Evolutionary conservation across 108 stramenopile species (phyloP).

Genomic region (Thalassiosira profunda): DNA sequence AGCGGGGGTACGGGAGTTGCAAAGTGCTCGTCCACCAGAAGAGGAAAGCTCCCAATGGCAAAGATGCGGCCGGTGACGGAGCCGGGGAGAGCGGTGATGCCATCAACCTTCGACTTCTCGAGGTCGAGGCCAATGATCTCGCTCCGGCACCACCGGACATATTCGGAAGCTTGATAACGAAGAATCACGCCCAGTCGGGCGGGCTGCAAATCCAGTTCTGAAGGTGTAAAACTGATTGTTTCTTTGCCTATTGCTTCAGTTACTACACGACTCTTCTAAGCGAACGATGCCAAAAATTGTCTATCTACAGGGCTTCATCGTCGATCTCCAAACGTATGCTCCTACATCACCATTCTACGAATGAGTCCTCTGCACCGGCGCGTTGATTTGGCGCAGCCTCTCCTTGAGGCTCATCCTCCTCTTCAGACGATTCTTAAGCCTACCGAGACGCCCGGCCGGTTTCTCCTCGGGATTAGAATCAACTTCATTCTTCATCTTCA

Average conservation of each 20-base stretch:
- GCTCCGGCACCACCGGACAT: conserved; percentile 50
- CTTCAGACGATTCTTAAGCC: not conserved
- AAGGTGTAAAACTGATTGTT: not conserved
- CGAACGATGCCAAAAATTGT: no score
- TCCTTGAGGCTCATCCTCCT: not conserved
- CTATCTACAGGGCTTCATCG: no score
- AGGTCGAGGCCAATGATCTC: conserved; percentile 16
- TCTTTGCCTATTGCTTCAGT: not conserved
- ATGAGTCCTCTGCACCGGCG: no score
- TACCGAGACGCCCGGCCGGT: not conserved
- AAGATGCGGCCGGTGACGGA: conserved; percentile 13
- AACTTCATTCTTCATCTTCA: not conserved
- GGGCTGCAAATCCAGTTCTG: conserved; percentile 33
- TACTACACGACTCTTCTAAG: not conserved
- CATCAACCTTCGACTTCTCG: not conserved
- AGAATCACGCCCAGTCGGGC: conserved; percentile 14
- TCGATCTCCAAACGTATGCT: no score
- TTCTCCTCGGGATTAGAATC: not conserved
- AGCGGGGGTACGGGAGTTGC: conserved; percentile 72
- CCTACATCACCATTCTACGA: no score
- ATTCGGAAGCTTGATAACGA: conserved; percentile 19
- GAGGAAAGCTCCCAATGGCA: not conserved
- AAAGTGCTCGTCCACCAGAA: conserved; percentile 60
- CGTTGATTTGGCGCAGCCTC: not conserved
- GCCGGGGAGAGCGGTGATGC: not conserved